These are phyloP conservation scores for Endotrypanum monterogeii DNA, from an alignment of 208 protist species.

Conservation along the genomic window DNA sequence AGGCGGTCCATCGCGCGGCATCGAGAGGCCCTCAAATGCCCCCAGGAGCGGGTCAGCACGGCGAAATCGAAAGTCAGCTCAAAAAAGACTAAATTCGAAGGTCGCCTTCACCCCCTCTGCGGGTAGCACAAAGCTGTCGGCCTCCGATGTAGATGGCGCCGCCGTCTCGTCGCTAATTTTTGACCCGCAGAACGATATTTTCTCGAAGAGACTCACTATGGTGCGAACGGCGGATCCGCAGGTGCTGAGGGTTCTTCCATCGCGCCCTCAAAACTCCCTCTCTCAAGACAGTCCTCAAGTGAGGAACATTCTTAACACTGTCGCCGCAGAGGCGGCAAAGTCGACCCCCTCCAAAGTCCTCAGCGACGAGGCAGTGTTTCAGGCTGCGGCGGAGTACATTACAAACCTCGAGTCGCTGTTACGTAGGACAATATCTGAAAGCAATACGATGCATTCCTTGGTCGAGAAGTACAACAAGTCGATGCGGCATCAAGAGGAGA, in stretches of 20 bases:
- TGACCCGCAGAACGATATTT: constrained; percentile 31
- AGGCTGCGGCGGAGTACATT: constrained; percentile 59
- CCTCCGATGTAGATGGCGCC: constrained; percentile 10
- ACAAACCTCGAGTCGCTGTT: constrained; percentile 64
- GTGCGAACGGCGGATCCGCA: constrained; percentile 44
- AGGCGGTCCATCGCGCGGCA: not conserved
- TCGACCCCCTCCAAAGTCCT: constrained; percentile 8
- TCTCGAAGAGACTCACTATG: constrained; percentile 39
- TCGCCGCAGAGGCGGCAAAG: constrained; percentile 4
- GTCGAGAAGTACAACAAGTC: constrained; percentile 37
- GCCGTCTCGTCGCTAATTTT: constrained; percentile 29
- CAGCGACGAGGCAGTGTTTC: constrained; percentile 58
- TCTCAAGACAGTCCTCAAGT: not conserved
- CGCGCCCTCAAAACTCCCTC: constrained; percentile 17
- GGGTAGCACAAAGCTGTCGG: not conserved
- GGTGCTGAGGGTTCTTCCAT: constrained; percentile 30
- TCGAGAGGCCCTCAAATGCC: not conserved
- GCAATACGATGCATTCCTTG: constrained; percentile 41
- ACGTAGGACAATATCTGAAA: constrained; percentile 43
- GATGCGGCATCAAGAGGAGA: constrained; percentile 42
- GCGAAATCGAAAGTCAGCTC: not conserved
- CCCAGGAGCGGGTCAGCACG: not conserved
- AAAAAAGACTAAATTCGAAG: not conserved
- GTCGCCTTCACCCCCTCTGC: not conserved
- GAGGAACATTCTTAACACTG: not conserved